phyloP scores from a whole-genome alignment of 495 filamentous ascomycete species.

The Astrocystis sublimbata region DNA sequence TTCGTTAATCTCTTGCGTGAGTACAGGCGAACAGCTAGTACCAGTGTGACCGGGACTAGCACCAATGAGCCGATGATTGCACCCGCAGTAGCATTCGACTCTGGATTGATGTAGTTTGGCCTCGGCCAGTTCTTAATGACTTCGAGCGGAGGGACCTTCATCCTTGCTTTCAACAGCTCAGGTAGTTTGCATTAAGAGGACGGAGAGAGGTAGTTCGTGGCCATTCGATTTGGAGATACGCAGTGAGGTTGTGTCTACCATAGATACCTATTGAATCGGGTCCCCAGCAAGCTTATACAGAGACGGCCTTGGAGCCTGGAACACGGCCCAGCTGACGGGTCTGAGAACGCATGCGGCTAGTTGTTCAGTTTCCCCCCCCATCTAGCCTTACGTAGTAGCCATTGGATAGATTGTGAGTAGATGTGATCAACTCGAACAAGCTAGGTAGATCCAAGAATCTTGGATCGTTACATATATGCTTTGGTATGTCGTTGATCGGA shows the following conservation, averaged over 20 bases:
- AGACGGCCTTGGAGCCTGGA: not conserved
- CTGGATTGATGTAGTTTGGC: slow-evolving; percentile 57
- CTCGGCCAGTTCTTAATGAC: slow-evolving; percentile 53
- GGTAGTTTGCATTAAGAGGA: not conserved
- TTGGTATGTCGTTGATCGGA: not conserved
- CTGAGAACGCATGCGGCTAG: not conserved
- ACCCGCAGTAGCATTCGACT: slow-evolving; percentile 48
- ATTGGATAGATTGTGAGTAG: not conserved
- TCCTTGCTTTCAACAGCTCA: too few relatives aligned
- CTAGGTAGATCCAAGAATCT: not conserved
- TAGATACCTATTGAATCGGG: not conserved
- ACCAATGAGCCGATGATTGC: slow-evolving; percentile 47
- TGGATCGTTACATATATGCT: too few relatives aligned
- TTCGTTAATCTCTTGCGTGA: slow-evolving; percentile 46
- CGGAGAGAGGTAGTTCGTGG: not conserved
- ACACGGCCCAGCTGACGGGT: not conserved
- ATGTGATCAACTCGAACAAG: not conserved
- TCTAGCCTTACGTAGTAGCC: not conserved
- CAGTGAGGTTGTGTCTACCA: not conserved
- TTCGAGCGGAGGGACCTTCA: slow-evolving; percentile 48
- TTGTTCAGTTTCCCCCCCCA: not conserved
- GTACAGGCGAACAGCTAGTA: slow-evolving; percentile 51
- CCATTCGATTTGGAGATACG: not conserved
- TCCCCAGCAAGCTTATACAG: not conserved
- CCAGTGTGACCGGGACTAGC: slow-evolving; percentile 39